Conservation (phyloP, 163 green algal genomes). For the Scenedesmus sp. region DNA sequence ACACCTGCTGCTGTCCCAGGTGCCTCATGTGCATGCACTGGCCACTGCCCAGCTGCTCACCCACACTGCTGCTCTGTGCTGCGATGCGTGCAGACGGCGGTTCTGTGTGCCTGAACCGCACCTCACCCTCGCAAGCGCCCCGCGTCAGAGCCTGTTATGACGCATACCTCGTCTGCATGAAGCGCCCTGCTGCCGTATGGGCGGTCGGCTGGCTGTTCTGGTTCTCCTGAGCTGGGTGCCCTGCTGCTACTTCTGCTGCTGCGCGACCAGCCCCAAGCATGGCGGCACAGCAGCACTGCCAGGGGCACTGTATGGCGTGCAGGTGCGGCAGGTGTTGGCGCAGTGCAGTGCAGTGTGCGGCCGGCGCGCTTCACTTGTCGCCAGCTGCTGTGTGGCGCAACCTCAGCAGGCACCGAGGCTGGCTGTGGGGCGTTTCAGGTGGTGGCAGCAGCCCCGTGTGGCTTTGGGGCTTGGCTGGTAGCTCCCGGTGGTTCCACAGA, state of each 20-base stretch:
- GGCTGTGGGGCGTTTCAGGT: not conserved
- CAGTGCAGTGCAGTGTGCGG: not conserved
- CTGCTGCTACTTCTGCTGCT: constrained; percentile 53
- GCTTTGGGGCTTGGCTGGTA: no score
- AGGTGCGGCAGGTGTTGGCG: not conserved
- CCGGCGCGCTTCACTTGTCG: no score
- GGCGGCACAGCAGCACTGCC: not conserved
- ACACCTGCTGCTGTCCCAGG: no score
- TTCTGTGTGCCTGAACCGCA: not conserved
- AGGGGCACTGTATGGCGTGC: not conserved
- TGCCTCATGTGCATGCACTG: not conserved
- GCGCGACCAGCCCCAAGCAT: not conserved
- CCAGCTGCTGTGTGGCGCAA: no score
- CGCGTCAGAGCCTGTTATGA: not conserved
- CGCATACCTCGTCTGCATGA: not conserved
- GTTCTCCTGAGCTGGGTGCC: constrained; percentile 19
- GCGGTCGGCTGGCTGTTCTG: constrained; percentile 38
- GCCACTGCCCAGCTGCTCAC: not conserved
- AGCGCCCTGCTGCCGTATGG: not conserved
- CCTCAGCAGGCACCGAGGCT: no score
- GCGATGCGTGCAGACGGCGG: not conserved
- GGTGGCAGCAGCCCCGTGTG: no score
- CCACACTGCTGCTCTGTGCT: not conserved
- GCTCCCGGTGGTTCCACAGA: no score
- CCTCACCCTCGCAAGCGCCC: not conserved